Base-by-base conservation (phyloP, 768 basidiomycete species). In the Lactarius hatsudake region DNA sequence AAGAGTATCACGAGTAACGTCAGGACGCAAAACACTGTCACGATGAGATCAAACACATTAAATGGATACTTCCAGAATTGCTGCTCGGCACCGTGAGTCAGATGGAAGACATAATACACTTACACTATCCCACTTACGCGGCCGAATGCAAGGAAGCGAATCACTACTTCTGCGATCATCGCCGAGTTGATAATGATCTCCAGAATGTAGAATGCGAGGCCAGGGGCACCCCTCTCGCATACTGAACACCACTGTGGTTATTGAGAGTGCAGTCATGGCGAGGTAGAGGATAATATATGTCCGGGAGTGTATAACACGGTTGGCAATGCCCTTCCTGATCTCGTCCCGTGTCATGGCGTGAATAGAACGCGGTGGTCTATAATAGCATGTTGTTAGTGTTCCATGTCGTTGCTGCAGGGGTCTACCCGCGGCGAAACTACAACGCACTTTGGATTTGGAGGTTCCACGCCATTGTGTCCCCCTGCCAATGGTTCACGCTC, bases 1-100 rank as follows among this genome's bases (percentile, higher is more conserved):
- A 94, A 93, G 62, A 91, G 86, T 57, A 98, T 86, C 23, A 98
- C 86, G 38, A 96, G 81, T 57, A 99, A 79, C 7, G 97, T 99
- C 65, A 98, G 75, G 5, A 86, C 89, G 74, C 96, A 98, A 79
- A 99, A 93, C 34, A 85, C 71, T 2, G 97, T 98, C 54, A 99
- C 82, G 59, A 91, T 84, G 18, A 97, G 83, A 75, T 98, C 96
- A 72, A 96, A 82, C 38, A 93, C 80, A 75, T 98, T 98, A 79
- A 93, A 94, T 13, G 88, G 87, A n/a, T 93, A 92, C 75, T 86
- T 91, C 93, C 93, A 96, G 81, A 97, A 97, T 93, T 94, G 91
- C 94, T 96, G 75, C 48, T 62, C 65, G 45, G 26, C 61, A 20
- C 48, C 34, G 5, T 54, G 51, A 65, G 62, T 53, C 51, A 68